Evolutionary conservation across 331 rosid species (phyloP).

Genomic region (Acacia concinna): DNA sequence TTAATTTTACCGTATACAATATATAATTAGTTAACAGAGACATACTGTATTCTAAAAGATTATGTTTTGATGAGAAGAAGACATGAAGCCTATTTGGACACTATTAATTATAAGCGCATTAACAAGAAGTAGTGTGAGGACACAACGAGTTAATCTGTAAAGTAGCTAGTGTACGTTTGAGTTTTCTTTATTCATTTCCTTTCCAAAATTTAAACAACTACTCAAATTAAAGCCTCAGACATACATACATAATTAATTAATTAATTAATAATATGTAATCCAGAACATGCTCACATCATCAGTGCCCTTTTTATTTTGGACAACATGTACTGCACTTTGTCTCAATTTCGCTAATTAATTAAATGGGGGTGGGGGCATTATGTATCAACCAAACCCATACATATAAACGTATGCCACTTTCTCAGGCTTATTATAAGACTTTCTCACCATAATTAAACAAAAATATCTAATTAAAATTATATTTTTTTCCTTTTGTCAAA

Average conservation of each 20-base stretch:
- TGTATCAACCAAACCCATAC: slow-evolving; percentile 27
- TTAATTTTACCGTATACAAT: not conserved
- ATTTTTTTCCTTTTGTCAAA: not conserved
- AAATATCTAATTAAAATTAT: not conserved
- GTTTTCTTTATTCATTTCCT: slow-evolving; percentile 19
- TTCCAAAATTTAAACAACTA: slow-evolving; percentile 7
- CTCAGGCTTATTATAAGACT: not conserved
- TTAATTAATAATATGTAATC: not conserved
- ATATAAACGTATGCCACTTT: slow-evolving; percentile 1
- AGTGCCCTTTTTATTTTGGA: slow-evolving; percentile 1
- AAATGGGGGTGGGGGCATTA: slow-evolving; percentile 26
- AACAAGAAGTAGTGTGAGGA: not conserved
- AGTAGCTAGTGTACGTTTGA: slow-evolving; percentile 7
- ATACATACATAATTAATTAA: not conserved
- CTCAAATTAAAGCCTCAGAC: not conserved
- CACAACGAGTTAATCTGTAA: slow-evolving; percentile 23
- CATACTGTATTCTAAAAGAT: no score
- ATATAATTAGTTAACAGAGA: not conserved
- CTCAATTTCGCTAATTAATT: not conserved
- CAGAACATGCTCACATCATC: slow-evolving; percentile 2
- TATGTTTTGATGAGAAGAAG: slow-evolving; percentile 3
- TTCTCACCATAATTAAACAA: not conserved
- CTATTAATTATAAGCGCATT: not conserved
- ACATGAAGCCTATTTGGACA: slow-evolving; percentile 7
- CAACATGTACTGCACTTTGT: slow-evolving; percentile 32